Evolutionary conservation across 75 land plant genomes (phyloP), one percentile per base, ranked within the genome.

Genomic region (Ceratopteris richardii): DNA sequence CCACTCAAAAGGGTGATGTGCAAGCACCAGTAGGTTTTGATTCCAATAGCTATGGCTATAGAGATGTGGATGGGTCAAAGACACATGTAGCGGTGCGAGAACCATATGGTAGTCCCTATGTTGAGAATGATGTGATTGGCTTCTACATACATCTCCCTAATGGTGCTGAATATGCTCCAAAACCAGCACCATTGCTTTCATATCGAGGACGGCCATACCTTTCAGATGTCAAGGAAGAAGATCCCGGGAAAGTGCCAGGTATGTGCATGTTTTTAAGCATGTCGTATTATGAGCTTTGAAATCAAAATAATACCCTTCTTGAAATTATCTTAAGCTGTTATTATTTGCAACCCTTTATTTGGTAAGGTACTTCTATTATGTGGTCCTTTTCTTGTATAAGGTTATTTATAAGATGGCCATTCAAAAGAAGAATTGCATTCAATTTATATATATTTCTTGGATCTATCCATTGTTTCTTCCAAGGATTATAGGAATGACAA

Each of bases 11-110:
- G 53, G 98, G 96, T 29, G 96, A 89, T 51, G 61, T 89, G 65
- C 90, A 93, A 64, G 95, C 90, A 28, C 98, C 98, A 16, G 98
- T 93, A 0, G 98, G 98, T 11, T 93, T 77, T 61, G 98, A 89
- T 62, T 70, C 47, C 17, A 72, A 93, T 51, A 88, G 98, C 54
- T 93, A 75, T 62, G 95, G 83, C 21, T 90, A 83, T 62, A 70
- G 98, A 60, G 98, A 93, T 63, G 48, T 93, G 46, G 98, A 93
- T 62, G 98, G 98, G 18, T 64, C 66, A 54, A 93, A 89, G 61
- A 66, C 89, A 24, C 90, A 93, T 41, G 79, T 82, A 54, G 96
- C 98, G 9, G 30, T 89, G 61, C 79, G 98, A 63, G 96, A 89
- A 66, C 67, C 73, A 50, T 93, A 85, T 79, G 87, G 87, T n/a